Conservation (phyloP, 768 basidiomycete genomes). For the Mrakia gelida region DNA sequence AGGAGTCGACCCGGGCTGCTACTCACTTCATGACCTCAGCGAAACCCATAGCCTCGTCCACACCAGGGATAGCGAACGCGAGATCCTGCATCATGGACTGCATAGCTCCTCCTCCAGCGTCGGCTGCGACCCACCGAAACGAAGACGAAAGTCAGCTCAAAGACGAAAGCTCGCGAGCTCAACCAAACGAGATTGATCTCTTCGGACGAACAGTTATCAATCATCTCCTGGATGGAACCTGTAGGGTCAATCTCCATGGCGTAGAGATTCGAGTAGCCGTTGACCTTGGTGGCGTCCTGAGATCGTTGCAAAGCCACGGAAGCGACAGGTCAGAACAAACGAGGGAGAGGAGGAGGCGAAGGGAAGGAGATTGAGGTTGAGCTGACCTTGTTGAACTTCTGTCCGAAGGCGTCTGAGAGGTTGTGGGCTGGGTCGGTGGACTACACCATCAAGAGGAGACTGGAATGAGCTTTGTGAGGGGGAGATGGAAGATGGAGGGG, state of each 20-base stretch:
- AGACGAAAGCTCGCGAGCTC: conserved; percentile 20
- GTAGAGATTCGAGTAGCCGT: conserved; percentile 91
- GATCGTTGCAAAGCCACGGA: neutral
- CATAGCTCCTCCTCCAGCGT: conserved; percentile 63
- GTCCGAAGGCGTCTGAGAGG: conserved; percentile 94
- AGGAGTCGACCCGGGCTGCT: neutral
- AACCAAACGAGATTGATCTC: neutral
- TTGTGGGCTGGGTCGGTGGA: conserved; percentile 99
- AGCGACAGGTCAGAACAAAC: neutral
- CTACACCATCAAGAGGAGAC: conserved; percentile 46
- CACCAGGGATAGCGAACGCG: conserved; percentile 97
- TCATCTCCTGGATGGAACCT: conserved; percentile 97
- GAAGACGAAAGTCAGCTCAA: conserved; percentile 6
- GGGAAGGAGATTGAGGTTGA: neutral
- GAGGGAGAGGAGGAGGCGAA: neutral
- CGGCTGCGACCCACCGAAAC: conserved; percentile 39
- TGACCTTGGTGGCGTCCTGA: conserved; percentile 87
- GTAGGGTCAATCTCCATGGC: conserved; percentile 99
- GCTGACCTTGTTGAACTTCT: conserved; percentile 82
- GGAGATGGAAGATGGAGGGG: too few species aligned
- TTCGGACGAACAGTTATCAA: conserved; percentile 78
- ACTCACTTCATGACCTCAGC: conserved; percentile 99
- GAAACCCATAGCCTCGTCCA: conserved; percentile 99
- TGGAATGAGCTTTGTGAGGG: neutral
- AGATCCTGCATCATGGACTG: conserved; percentile 99